Percentiles rank a stretch among this genome's conserved stretches.
Evolutionary conservation across 1,284 basidiomycete species (phyloP).

Genomic region (Tremellales sp.): DNA sequence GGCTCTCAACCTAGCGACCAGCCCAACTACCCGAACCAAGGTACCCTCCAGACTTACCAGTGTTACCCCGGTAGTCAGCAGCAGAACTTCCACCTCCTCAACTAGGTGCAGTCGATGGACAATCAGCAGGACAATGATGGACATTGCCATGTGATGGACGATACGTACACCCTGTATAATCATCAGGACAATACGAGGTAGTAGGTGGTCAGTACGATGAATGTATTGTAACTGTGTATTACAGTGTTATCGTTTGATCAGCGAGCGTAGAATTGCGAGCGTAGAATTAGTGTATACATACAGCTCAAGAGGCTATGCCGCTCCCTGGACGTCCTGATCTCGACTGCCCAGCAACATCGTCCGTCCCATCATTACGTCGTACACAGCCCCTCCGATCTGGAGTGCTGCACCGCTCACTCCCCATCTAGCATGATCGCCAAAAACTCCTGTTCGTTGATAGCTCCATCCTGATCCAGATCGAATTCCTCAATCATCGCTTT

Average conservation of each 20-base stretch:
- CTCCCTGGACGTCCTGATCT: too few species aligned
- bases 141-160: too few species aligned
- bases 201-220: too few species aligned
- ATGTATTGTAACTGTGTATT: too few species aligned
- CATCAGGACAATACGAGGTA: too few species aligned
- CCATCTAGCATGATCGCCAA: slow-evolving; percentile 93
- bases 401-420: slow-evolving; percentile 47
- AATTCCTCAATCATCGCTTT: slow-evolving; percentile 99
- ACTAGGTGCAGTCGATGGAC: too few species aligned
- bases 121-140: too few species aligned
- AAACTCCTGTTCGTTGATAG: slow-evolving; percentile 69
- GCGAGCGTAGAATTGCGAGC: too few species aligned
- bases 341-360: not conserved
- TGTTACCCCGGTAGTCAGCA: not conserved
- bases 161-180: too few species aligned
- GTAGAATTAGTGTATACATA: too few species aligned
- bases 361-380: not conserved
- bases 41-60: not conserved
- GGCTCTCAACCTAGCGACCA: not conserved
- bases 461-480: slow-evolving; percentile 96
- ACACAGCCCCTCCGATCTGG: not conserved
- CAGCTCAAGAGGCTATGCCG: too few species aligned
- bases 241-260: too few species aligned
- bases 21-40: not conserved
- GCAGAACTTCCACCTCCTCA: not conserved